Percentiles rank a stretch among this genome's conserved stretches.
These are phyloP conservation scores for Arabidopsis lyrata DNA, from an alignment of 441 rosid species.

Conservation along the genomic window DNA sequence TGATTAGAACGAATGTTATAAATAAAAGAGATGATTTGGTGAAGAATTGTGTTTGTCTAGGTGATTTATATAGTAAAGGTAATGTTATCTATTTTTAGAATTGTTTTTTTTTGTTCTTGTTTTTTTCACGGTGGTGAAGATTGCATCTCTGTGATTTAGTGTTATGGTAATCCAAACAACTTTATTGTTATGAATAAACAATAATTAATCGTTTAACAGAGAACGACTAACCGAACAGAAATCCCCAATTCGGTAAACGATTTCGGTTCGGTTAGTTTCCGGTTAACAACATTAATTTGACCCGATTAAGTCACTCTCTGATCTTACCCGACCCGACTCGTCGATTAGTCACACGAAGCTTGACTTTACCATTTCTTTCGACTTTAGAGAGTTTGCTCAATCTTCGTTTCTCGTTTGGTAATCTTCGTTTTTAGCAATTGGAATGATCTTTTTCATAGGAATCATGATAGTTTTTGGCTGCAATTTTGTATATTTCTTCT, in stretches of 20 bases:
- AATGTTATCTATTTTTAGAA: not conserved
- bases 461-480: not conserved
- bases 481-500: not conserved
- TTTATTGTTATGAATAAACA: not conserved
- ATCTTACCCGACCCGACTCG: conserved; percentile 29
- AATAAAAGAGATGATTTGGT: not conserved
- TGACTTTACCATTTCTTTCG: conserved; percentile 19
- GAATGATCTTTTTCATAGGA: not conserved
- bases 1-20: not conserved
- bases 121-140: not conserved
- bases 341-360: conserved; percentile 7
- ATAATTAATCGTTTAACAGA: too few species aligned
- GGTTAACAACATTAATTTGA: conserved; percentile 25
- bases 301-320: conserved; percentile 9
- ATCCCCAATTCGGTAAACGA: not conserved
- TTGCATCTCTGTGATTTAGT: not conserved
- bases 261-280: conserved; percentile 24
- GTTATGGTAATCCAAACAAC: not conserved
- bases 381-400: conserved; percentile 29
- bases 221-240: not conserved
- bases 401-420: not conserved
- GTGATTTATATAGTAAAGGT: conserved; percentile 7
- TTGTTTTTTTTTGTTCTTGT: not conserved
- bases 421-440: not conserved
- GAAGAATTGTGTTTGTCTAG: not conserved